Percentiles rank a stretch among this genome's conserved stretches.
phyloP scores from a whole-genome alignment of 176 grass and related monocot genomes.

The Thalia dealbata region DNA sequence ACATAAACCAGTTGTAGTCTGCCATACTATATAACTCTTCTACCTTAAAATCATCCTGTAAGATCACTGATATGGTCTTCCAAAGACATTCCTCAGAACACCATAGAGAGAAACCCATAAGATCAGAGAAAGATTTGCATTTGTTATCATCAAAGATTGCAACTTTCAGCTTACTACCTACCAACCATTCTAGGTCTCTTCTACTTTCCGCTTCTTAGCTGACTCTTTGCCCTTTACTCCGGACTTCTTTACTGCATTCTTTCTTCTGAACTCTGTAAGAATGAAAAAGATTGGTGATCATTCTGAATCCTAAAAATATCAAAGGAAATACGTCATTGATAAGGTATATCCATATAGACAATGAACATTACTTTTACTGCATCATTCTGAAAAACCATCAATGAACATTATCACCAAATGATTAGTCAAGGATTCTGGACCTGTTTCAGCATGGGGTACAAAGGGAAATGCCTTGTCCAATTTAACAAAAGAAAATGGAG shows the following conservation, averaged over 20 bases:
- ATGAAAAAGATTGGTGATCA: conserved; percentile 6
- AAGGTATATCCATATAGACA: background rate
- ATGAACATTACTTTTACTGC: background rate
- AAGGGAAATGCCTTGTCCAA: no score
- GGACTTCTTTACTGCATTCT: conserved; percentile 14
- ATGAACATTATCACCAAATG: no score
- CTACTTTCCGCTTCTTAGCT: conserved; percentile 1
- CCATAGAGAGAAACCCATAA: no score
- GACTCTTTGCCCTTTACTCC: background rate
- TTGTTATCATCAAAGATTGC: background rate
- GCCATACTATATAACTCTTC: no score
- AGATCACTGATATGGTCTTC: background rate
- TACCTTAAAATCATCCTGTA: background rate
- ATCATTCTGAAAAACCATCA: no score
- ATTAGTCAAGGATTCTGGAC: no score
- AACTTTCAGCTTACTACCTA: no score
- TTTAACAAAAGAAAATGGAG: no score
- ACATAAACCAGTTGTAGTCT: no score
- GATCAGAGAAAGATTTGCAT: no score
- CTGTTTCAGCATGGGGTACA: no score
- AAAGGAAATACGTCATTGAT: background rate
- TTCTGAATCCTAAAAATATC: background rate
- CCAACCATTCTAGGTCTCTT: conserved; percentile 1
- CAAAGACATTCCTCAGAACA: background rate
- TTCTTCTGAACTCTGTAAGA: conserved; percentile 9